Evolutionary conservation across 2,329 filamentous ascomycete genomes (phyloP), one percentile per base, ranked within the genome.

Genomic region (Fusarium multiceps): DNA sequence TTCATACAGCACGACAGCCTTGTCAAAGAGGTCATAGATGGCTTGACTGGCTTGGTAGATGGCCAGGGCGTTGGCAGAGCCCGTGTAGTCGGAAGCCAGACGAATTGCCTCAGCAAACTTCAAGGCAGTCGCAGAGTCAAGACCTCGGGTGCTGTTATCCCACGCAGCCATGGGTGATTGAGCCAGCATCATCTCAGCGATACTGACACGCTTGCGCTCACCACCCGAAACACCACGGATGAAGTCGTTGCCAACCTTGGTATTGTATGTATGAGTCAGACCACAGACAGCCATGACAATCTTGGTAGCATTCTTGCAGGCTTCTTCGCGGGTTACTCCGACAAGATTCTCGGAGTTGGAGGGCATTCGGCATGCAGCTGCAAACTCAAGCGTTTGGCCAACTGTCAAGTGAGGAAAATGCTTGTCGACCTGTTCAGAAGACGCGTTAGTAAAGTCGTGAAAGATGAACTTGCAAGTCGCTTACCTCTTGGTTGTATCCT

Each of bases 371-470:
- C 89, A 88, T 53, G 89, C 87, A 2, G 92, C 85, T 0, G 92
- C 92, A 75, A 94, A 94, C 53, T 88, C 85, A 1, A 95, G 82
- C 0, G 92, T 95, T 69, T 93, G 86, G 2, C 90, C 88, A 13
- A 94, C 91, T 0, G 90, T 93, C 23, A 96, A 81, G n/a, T 92
- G 90, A 1, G 92, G 89, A 68, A 93, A 94, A 76, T 94, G 92
- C 28, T 90, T 85, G 76, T 93, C 91, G 28, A 86, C 84, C 79
- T 90, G 47, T 7, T 49, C 55, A 42, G 11, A 47, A 48, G 51
- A 20, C 1, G 1, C 57, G 16, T 27, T 18, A 16, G 10, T 7
- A 21, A 3, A 21, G 12, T 16, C 11, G 27, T 6, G 2, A 5
- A 6, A 9, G 14, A 12, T 13, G 6, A 3, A 7, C 3, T 12